These are phyloP conservation scores for Pogostemon cablin DNA, from an alignment of 257 asterid genomes.

Conservation along the genomic window DNA sequence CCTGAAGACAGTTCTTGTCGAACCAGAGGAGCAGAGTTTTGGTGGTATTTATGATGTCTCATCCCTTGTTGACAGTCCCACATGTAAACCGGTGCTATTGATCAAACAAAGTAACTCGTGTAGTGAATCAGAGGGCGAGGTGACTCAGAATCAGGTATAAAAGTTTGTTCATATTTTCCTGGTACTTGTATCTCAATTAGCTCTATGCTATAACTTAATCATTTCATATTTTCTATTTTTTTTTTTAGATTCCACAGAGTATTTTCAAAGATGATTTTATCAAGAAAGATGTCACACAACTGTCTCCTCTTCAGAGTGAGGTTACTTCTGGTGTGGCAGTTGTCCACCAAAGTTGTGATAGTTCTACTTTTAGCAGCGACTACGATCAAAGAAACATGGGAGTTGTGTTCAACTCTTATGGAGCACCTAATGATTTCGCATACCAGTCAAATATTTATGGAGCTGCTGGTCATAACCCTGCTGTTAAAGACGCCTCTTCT, in stretches of 20 bases:
- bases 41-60: constrained; percentile 30
- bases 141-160: constrained; percentile 55
- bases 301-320: constrained; percentile 46
- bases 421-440: constrained; percentile 25
- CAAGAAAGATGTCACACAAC: constrained; percentile 45
- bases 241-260: constrained; percentile 42
- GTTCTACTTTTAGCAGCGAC: constrained; percentile 28
- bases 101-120: constrained; percentile 44
- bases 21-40: constrained; percentile 52
- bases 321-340: constrained; percentile 31
- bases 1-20: constrained; percentile 57
- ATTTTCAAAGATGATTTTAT: constrained; percentile 32
- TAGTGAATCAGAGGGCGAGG: constrained; percentile 71
- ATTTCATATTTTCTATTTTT: constrained; percentile 14
- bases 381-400: constrained; percentile 28
- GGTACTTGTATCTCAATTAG: not conserved
- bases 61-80: constrained; percentile 24
- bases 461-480: constrained; percentile 29
- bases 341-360: constrained; percentile 22
- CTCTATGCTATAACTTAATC: not conserved
- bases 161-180: constrained; percentile 16
- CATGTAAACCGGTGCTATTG: constrained; percentile 1
- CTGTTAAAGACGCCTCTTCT: constrained; percentile 32
- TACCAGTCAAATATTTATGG: constrained; percentile 23
- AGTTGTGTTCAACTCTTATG: constrained; percentile 23